Evolutionary conservation across 345 rosid genomes (phyloP).

Genomic region (Dipteronia sinensis): DNA sequence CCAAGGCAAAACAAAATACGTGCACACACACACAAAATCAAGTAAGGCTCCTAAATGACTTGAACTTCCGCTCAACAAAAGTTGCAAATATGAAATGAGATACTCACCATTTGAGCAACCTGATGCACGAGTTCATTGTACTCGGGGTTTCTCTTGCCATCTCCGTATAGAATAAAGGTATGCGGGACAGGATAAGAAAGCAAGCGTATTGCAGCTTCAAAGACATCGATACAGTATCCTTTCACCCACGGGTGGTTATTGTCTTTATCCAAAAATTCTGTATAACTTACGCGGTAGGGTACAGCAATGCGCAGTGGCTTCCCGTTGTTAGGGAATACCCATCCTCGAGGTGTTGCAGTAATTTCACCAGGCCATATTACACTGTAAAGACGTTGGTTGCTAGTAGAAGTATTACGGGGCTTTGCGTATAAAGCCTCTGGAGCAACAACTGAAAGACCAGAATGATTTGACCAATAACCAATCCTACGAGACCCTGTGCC

Average conservation of each 20-base stretch:
- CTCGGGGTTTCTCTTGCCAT: conserved; percentile 63
- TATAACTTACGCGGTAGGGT: conserved; percentile 71
- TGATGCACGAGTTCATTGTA: conserved; percentile 58
- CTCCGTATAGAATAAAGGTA: conserved; percentile 60
- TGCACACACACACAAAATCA: not conserved
- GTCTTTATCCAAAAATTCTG: conserved; percentile 59
- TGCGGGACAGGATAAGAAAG: conserved; percentile 85
- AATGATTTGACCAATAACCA: conserved; percentile 90
- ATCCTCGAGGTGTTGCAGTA: conserved; percentile 63
- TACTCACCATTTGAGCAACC: conserved; percentile 74
- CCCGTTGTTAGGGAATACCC: conserved; percentile 93
- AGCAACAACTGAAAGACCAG: conserved; percentile 64
- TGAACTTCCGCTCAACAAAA: no score
- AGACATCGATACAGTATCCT: conserved; percentile 90
- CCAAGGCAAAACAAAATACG: not conserved
- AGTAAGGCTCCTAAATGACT: not conserved
- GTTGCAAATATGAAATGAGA: not conserved
- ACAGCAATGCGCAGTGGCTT: conserved; percentile 71
- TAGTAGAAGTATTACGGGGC: conserved; percentile 49
- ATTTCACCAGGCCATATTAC: conserved; percentile 88
- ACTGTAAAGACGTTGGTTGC: conserved; percentile 53
- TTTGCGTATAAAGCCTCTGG: conserved; percentile 64
- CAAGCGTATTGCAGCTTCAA: conserved; percentile 84
- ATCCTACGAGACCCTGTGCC: conserved; percentile 63
- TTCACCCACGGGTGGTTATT: conserved; percentile 63